A percentile compares a stretch with the other conserved stretches of the same genome.
phyloP scores from a whole-genome alignment of 192 early-diverging fungal species.

The Diversispora epigaea region DNA sequence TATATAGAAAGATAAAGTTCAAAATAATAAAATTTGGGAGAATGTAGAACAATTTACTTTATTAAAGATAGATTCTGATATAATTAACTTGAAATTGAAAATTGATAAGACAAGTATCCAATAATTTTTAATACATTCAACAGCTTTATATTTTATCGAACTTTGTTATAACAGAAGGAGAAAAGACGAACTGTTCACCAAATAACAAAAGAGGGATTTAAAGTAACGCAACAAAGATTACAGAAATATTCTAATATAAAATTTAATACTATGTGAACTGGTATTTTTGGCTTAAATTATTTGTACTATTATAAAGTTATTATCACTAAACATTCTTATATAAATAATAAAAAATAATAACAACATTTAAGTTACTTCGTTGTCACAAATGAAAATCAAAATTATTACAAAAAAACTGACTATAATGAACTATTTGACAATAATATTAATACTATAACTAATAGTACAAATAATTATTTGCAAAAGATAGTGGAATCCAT shows the following conservation, averaged over 20 bases:
- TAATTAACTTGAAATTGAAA: no score
- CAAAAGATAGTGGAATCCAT: constrained; percentile 11
- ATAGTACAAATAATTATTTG: constrained; percentile 25
- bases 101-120: no score
- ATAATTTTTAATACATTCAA: no score
- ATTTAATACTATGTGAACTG: constrained; percentile 13
- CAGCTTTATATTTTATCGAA: no score
- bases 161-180: no score
- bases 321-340: constrained; percentile 29
- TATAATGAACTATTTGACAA: neutral
- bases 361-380: neutral
- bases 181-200: no score
- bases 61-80: no score
- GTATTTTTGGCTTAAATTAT: constrained; percentile 27
- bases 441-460: constrained; percentile 1
- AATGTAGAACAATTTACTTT: no score
- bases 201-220: no score
- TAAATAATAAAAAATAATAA: neutral
- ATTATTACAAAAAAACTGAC: neutral
- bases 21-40: no score
- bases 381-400: neutral
- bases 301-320: constrained; percentile 21
- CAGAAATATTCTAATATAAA: constrained; percentile 11
- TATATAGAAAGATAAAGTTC: no score
- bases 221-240: constrained; percentile 27